Evolutionary conservation across 495 filamentous ascomycete species (phyloP), one percentile per base, ranked within the genome.

Genomic region (Neurospora sp.): DNA sequence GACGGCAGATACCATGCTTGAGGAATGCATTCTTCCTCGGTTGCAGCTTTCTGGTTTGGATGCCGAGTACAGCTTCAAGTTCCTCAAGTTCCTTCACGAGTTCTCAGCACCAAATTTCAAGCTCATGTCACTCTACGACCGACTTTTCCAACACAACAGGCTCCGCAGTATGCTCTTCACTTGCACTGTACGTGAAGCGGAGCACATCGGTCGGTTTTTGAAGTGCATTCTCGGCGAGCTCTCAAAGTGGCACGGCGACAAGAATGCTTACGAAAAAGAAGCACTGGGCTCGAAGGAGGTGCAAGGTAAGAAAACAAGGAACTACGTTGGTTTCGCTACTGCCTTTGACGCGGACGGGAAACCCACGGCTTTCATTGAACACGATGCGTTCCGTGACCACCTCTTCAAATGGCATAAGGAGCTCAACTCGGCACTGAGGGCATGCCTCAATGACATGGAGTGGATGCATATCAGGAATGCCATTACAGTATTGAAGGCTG

Each of bases 381-480:
- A 90, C 79, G 93, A 97, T 76, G 90, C 93, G 39, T 99, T 93
- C 83, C 89, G 93, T 27, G 90, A 92, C 73, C 82, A 96, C 10
- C 85, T 97, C 20, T 93, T 91, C 84, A 92, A 92, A 75, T 99
- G 94, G 94, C 96, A 99, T 81, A 88, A 90, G 48, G 85, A 90
- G 38, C 82, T 99, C 39, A 89, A 89, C 76, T 85, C 81, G 20
- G 93, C 94, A 3, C 80, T 99, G 59, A 92, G 92, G 76, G 86
- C 83, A 22, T 97, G 94, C 80, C 85, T 98, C 37, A 86, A 87
- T 18, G 88, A 89, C 14, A 89, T 86, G 73, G 94, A 99, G 79
- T 99, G 96, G 86, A 98, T 97, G 94, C 94, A 97, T 79, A 97
- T 98, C 78, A 89, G 93, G 14, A 99, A 99, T 78, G 93, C 94